These are phyloP conservation scores for Phalaenopsis aphrodite DNA, from an alignment of 106 monocot species.

Conservation along the genomic window DNA sequence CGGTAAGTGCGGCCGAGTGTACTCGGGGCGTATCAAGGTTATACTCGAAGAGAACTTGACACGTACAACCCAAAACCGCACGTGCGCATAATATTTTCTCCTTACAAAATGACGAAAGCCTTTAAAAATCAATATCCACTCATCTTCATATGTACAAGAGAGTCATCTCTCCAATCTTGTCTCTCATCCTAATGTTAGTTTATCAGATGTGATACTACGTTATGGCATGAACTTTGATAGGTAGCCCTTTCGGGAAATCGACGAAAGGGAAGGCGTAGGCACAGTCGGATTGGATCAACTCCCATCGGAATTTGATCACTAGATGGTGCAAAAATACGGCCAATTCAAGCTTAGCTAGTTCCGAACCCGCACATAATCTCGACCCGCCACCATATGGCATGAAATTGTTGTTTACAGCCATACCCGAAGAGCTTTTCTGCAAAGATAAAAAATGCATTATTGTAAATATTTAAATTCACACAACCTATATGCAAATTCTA, in stretches of 20 bases:
- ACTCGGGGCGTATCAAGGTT: too few species aligned
- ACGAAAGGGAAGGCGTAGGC: conserved; percentile 49
- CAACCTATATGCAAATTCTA: too few species aligned
- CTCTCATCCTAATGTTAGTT: neutral
- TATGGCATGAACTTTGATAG: conserved; percentile 31
- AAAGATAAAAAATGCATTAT: too few species aligned
- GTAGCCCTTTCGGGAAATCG: conserved; percentile 61
- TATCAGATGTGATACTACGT: neutral
- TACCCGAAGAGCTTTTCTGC: conserved; percentile 3
- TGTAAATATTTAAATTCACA: too few species aligned
- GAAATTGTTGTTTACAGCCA: conserved; percentile 21
- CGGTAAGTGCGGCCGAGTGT: too few species aligned
- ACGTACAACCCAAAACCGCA: too few species aligned
- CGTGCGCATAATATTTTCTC: too few species aligned
- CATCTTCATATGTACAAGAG: too few species aligned
- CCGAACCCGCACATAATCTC: conserved; percentile 62
- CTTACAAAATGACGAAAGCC: too few species aligned
- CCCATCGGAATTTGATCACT: conserved; percentile 40
- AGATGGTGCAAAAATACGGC: conserved; percentile 68
- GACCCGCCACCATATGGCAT: conserved; percentile 67
- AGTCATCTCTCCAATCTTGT: too few species aligned
- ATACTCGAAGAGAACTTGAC: too few species aligned
- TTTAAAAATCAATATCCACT: too few species aligned
- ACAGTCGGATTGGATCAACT: conserved; percentile 16
- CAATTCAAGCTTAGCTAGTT: conserved; percentile 73